Evolutionary conservation across 2,329 filamentous ascomycete genomes (phyloP), one percentile per base, ranked within the genome.

Genomic region (Talaromyces sp.): DNA sequence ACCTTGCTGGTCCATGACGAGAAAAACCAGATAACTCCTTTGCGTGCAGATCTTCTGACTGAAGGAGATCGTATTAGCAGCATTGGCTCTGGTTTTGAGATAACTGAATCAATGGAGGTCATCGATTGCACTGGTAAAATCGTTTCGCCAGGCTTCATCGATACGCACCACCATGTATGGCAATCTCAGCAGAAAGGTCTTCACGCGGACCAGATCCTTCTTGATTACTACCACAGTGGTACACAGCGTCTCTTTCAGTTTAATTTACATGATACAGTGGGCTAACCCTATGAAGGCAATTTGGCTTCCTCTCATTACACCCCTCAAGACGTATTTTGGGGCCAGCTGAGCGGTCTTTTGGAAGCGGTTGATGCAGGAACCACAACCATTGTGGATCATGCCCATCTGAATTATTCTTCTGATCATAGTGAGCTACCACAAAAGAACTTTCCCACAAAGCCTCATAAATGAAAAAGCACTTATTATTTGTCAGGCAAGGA

Each of bases 101-200:
- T 43, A 43, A 17, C 38, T 19, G 19, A 43, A 43, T 43, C 38
- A 43, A 43, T 43, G 14, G 27, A 54, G 29, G 19, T 55, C 9
- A 59, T 59, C 2, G 51, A 59, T 35, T 59, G 58, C 27, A 32
- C 27, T 2, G 38, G n/a, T 17, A 59, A 55, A 43, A 59, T 59
- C 13, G 26, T 59, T 3, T 59, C 58, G 9, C 58, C 58, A 5
- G 58, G 58, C 10, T 59, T 59, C 51, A 35, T 59, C 38, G 57
- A 59, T 55, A 59, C 58, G 17, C 58, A 59, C 19, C 58, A 59
- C 38, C 58, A 59, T 49, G 17, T 59, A 10, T 59, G 58, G 51
- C 58, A 59, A 52, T 54, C 50, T 38, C 58, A 55, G 27, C 24
- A 54, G 43, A 19, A 10, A 29, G 58, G 58, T 14, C 29, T 51